phyloP scores from a whole-genome alignment of 129 eudicot species.

The Ambrosia trifida region DNA sequence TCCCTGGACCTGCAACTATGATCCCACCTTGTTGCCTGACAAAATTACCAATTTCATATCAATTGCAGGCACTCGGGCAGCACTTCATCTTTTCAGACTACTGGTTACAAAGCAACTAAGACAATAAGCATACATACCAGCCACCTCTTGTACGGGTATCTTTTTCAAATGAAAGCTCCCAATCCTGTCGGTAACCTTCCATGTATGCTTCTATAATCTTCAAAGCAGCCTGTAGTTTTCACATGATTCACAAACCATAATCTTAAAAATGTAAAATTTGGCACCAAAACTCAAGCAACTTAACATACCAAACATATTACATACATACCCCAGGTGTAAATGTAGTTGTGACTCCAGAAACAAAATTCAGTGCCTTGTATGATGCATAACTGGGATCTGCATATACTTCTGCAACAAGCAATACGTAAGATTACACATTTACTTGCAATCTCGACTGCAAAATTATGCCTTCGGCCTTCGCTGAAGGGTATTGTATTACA shows the following conservation, averaged over 20 bases:
- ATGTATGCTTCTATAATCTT: conserved; percentile 78
- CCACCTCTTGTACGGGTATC: conserved; percentile 91
- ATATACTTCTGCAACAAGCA: conserved; percentile 74
- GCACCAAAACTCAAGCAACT: conserved; percentile 1
- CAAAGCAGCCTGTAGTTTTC: conserved; percentile 64
- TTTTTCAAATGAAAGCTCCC: conserved; percentile 91
- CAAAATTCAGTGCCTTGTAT: conserved; percentile 74
- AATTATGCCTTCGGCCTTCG: neutral
- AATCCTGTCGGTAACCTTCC: conserved; percentile 96
- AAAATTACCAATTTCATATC: conserved; percentile 23
- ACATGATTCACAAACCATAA: neutral
- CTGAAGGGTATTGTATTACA: neutral
- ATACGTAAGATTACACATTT: neutral
- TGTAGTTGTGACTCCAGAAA: conserved; percentile 82
- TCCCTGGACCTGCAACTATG: conserved; percentile 96
- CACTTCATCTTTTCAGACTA: neutral
- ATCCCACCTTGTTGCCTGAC: conserved; percentile 96
- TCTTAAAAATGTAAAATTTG: conserved; percentile 3
- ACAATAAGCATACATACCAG: conserved; percentile 53
- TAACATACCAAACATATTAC: conserved; percentile 9
- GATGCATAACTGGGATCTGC: conserved; percentile 90
- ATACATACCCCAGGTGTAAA: conserved; percentile 93
- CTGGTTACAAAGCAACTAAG: neutral
- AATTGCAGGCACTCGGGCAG: neutral
- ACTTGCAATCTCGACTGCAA: neutral